Percentiles rank a stretch among this genome's conserved stretches.
Evolutionary conservation across 164 flowering plant genomes (phyloP).

Genomic region (Warburgia ugandensis): DNA sequence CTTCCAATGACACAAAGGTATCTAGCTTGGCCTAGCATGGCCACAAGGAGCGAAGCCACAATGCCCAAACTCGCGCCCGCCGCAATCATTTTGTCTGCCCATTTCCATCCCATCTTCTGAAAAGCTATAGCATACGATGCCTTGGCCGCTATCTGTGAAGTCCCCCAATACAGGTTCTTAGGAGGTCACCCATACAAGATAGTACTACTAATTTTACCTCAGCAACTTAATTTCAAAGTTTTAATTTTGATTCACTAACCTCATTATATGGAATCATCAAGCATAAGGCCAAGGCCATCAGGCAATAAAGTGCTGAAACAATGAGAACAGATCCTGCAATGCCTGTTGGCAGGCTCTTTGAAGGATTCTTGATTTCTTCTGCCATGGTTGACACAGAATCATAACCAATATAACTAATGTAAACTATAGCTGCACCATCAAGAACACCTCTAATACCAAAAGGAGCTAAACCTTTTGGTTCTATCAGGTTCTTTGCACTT

Average conservation of each 20-base stretch:
- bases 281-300: constrained; percentile 61
- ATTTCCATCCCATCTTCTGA: constrained; percentile 51
- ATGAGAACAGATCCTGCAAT: constrained; percentile 62
- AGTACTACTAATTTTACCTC: not conserved
- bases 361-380: constrained; percentile 68
- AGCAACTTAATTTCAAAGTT: not conserved
- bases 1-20: constrained; percentile 86
- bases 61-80: constrained; percentile 87
- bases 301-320: constrained; percentile 56
- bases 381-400: constrained; percentile 86
- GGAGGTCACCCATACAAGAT: not conserved
- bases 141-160: constrained; percentile 35
- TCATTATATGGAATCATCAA: constrained; percentile 57
- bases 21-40: constrained; percentile 91
- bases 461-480: constrained; percentile 60
- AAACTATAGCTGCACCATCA: constrained; percentile 67
- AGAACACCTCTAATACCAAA: constrained; percentile 55
- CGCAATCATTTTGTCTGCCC: constrained; percentile 71
- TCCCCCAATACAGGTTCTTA: not conserved
- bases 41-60: constrained; percentile 75
- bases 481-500: constrained; percentile 38
- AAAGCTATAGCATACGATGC: constrained; percentile 63
- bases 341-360: constrained; percentile 61
- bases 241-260: constrained; percentile 22
- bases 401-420: constrained; percentile 73